phyloP scores from a whole-genome alignment of 2,329 filamentous ascomycete genomes.

The Fusarium nanum region DNA sequence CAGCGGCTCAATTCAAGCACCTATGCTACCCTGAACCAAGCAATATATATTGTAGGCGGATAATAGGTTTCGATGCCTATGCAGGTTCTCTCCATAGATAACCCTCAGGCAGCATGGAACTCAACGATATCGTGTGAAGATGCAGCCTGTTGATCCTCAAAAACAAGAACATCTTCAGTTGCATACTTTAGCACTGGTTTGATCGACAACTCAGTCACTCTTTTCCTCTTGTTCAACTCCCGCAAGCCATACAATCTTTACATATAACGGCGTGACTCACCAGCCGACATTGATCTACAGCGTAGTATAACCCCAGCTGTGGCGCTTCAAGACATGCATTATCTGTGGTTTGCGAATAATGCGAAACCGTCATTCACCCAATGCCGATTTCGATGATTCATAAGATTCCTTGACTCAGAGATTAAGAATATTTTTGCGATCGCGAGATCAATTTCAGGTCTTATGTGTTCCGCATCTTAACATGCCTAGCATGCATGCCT shows the following conservation, averaged over 20 bases:
- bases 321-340: slow-evolving; percentile 9
- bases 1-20: neutral
- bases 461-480: neutral
- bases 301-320: neutral
- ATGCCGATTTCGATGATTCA: neutral
- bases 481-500: neutral
- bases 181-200: neutral
- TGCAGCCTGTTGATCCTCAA: neutral
- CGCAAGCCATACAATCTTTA: neutral
- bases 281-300: neutral
- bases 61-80: neutral
- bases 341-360: neutral
- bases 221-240: neutral
- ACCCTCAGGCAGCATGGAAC: neutral
- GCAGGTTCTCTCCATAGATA: neutral
- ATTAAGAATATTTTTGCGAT: neutral
- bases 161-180: neutral
- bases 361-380: neutral
- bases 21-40: neutral
- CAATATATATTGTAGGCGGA: neutral
- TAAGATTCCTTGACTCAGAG: neutral
- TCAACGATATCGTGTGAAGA: neutral
- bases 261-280: slow-evolving; percentile 15
- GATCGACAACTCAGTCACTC: neutral
- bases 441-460: neutral